Evolutionary conservation across 192 early-diverging fungal genomes (phyloP), one percentile per base, ranked within the genome.

Genomic region (Rhizoclosmatium sp.): DNA sequence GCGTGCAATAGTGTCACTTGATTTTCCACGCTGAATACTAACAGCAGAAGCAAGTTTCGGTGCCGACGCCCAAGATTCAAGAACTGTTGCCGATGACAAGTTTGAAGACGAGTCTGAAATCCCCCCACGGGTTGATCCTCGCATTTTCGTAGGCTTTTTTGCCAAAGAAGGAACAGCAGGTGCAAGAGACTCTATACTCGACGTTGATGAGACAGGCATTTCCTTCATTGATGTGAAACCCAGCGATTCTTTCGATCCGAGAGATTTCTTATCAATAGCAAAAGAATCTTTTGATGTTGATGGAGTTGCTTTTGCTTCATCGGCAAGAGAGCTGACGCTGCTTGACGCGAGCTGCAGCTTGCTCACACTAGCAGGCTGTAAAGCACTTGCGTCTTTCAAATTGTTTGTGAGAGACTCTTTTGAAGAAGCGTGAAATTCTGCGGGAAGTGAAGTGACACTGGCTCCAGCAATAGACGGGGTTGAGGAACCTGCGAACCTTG

Each of bases 361-460:
- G 54, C 54, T 56, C 54, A 56, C 54, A 9, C 9, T 9, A 56
- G 54, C 9, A 56, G 54, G 54, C 19, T 56, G 10, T 56, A 1
- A 56, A 56, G 31, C 31, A 31, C 31, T 31, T 31, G 31, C 0
- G 31, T 31, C 31, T 31, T 31, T 31, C 31, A 31, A 31, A 31
- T 31, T 31, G 31, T 31, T 31, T 31, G 31, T 31, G 31, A 31
- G 31, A 31, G 31, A 31, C 31, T 31, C 31, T 31, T 31, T 31
- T 31, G 31, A 31, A 31, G 31, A 31, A 31, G 31, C 31, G 31
- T 31, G 31, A 31, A 31, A 12, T 54, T 40, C 21, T 4, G 49
- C 73, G 56, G 16, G n/a, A 40, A 41, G 23, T 62, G 59, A 9
- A n/a, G 48, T 64, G 49, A 59, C 10, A 67, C 49, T 0, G 81